phyloP scores from a whole-genome alignment of 106 monocot species.

The Dendrobium chrysotoxum region DNA sequence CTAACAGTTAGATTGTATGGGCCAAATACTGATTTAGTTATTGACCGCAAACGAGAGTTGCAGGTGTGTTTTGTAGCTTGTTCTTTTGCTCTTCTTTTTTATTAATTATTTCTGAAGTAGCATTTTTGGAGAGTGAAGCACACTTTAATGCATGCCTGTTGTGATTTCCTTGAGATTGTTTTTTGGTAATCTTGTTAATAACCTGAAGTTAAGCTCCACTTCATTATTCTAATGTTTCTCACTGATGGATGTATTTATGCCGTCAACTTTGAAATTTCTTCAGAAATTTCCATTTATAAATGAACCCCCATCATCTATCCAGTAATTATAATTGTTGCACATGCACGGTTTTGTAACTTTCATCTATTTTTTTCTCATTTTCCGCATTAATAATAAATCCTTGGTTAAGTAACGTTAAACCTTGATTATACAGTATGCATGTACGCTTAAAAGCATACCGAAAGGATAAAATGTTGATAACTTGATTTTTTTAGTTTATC shows the following conservation, averaged over 20 bases:
- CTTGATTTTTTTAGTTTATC: too few species aligned
- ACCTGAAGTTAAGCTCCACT: not conserved
- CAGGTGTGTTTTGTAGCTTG: slow-evolving; percentile 33
- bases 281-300: not conserved
- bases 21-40: slow-evolving; percentile 90
- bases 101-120: not conserved
- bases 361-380: not conserved
- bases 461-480: not conserved
- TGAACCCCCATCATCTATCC: not conserved
- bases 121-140: not conserved
- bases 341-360: not conserved
- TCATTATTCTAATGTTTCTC: not conserved
- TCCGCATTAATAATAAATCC: not conserved
- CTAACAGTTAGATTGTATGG: slow-evolving; percentile 86
- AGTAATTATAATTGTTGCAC: not conserved
- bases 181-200: not conserved
- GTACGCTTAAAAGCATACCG: not conserved
- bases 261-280: not conserved
- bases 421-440: not conserved
- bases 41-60: slow-evolving; percentile 86
- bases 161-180: not conserved
- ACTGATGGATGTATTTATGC: not conserved
- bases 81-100: not conserved
- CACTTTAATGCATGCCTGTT: not conserved
- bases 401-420: not conserved